Evolutionary conservation across 179 eudicot genomes (phyloP).

Genomic region (Spergularia azorica): DNA sequence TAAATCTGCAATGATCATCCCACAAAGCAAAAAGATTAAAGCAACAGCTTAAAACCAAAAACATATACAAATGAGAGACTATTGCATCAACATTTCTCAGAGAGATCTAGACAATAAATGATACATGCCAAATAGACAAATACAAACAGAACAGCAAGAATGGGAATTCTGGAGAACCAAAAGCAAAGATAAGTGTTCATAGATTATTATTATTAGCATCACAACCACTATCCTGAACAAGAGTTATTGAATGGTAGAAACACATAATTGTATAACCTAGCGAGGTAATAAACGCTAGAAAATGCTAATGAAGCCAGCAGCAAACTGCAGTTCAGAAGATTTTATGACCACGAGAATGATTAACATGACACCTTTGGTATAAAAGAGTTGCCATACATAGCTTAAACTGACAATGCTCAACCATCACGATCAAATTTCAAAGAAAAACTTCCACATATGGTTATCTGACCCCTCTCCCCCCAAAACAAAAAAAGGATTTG

Average conservation of each 20-base stretch:
- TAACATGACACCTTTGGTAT: not conserved
- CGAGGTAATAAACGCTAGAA: not conserved
- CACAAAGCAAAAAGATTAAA: not conserved
- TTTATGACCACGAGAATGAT: not conserved
- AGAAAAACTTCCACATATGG: too few species aligned
- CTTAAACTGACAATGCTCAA: not conserved
- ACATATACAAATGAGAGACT: not conserved
- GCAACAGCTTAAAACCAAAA: not conserved
- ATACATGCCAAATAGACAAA: not conserved
- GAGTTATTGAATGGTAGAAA: not conserved
- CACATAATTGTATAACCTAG: not conserved
- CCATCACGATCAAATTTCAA: not conserved
- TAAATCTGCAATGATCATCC: conserved; percentile 49
- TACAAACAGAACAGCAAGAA: not conserved
- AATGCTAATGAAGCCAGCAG: not conserved
- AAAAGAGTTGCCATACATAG: not conserved
- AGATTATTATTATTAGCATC: too few species aligned
- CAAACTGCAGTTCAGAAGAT: not conserved
- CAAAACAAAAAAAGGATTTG: not conserved
- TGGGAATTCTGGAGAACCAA: too few species aligned
- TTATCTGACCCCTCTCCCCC: too few species aligned
- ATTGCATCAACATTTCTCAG: not conserved
- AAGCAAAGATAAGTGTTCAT: too few species aligned
- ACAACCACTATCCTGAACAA: not conserved
- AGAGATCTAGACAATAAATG: not conserved